Conservation (phyloP, 306 rosid species). For the Vigna nakashimae region DNA sequence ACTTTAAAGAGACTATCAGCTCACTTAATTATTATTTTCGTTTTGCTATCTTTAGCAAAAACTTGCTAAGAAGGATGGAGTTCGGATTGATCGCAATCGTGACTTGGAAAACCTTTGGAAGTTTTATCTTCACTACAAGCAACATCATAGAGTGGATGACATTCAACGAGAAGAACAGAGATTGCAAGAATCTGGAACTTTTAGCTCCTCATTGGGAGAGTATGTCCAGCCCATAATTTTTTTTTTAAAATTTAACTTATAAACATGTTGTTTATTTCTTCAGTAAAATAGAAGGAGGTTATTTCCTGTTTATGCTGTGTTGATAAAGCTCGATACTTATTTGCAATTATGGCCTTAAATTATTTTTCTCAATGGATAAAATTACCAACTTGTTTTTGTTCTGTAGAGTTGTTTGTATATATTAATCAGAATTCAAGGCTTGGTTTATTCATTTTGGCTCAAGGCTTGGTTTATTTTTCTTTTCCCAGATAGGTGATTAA, state of each 20-base stretch:
- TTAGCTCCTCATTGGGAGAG: constrained; percentile 82
- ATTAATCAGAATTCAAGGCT: constrained; percentile 27
- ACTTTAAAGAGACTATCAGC: constrained; percentile 9
- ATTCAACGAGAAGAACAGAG: constrained; percentile 78
- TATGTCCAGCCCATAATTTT: constrained; percentile 53
- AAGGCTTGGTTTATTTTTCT: constrained; percentile 18
- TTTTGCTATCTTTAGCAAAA: constrained; percentile 72
- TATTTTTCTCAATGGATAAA: constrained; percentile 26
- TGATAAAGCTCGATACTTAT: constrained; percentile 21
- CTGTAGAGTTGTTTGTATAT: constrained; percentile 31
- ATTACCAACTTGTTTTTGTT: constrained; percentile 28
- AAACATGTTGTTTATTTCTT: constrained; percentile 27
- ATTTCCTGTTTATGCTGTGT: constrained; percentile 4
- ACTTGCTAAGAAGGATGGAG: constrained; percentile 84
- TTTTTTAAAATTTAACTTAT: background rate
- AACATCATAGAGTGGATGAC: constrained; percentile 76
- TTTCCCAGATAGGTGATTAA: constrained; percentile 13
- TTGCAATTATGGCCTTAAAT: constrained; percentile 25
- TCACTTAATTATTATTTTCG: constrained; percentile 28
- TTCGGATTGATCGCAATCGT: constrained; percentile 74
- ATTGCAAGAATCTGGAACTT: constrained; percentile 84
- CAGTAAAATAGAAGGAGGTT: constrained; percentile 15
- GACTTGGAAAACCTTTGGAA: constrained; percentile 87
- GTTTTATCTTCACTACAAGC: constrained; percentile 80
- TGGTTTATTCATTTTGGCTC: constrained; percentile 18